These are phyloP conservation scores for Ephemerocybe angulata DNA, from an alignment of 768 basidiomycete genomes.

Conservation along the genomic window DNA sequence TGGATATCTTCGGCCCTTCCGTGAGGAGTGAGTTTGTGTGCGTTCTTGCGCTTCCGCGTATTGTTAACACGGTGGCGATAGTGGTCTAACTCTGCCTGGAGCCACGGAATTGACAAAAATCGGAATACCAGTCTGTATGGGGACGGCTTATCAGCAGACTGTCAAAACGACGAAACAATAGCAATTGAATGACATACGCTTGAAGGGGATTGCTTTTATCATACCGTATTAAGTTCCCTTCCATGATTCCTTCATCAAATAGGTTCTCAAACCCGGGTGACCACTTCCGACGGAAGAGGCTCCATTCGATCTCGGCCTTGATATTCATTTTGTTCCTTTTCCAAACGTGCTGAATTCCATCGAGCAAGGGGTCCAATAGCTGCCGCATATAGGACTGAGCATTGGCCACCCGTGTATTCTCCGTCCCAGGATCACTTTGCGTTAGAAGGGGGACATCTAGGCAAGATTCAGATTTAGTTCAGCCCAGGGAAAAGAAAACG, in stretches of 20 bases:
- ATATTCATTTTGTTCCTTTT: slow-evolving; percentile 35
- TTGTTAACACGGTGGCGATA: slow-evolving; percentile 22
- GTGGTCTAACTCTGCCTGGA: slow-evolving; percentile 35
- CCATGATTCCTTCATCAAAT: slow-evolving; percentile 26
- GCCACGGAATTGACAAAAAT: slow-evolving; percentile 39
- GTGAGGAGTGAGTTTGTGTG: slow-evolving; percentile 36
- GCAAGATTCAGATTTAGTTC: slow-evolving; percentile 1
- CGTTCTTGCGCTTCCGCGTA: slow-evolving; percentile 20
- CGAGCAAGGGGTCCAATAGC: slow-evolving; percentile 33
- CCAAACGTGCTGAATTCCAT: slow-evolving; percentile 39
- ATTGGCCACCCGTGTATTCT: slow-evolving; percentile 47
- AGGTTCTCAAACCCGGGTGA: slow-evolving; percentile 33
- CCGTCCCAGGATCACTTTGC: slow-evolving; percentile 40
- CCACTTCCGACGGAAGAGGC: slow-evolving; percentile 19
- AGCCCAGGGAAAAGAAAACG: slow-evolving; percentile 3
- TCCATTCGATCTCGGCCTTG: slow-evolving; percentile 42
- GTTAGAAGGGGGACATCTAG: slow-evolving; percentile 38
- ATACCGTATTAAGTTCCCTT: slow-evolving; percentile 27
- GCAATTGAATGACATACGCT: slow-evolving; percentile 9
- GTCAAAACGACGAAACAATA: not conserved
- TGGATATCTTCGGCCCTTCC: slow-evolving; percentile 35
- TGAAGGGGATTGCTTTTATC: slow-evolving; percentile 21
- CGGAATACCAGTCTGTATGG: slow-evolving; percentile 34
- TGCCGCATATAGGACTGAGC: slow-evolving; percentile 38
- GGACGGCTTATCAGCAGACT: not conserved